Conservation (phyloP, 2,329 filamentous ascomycete species). For the Myriangium duriaei region DNA sequence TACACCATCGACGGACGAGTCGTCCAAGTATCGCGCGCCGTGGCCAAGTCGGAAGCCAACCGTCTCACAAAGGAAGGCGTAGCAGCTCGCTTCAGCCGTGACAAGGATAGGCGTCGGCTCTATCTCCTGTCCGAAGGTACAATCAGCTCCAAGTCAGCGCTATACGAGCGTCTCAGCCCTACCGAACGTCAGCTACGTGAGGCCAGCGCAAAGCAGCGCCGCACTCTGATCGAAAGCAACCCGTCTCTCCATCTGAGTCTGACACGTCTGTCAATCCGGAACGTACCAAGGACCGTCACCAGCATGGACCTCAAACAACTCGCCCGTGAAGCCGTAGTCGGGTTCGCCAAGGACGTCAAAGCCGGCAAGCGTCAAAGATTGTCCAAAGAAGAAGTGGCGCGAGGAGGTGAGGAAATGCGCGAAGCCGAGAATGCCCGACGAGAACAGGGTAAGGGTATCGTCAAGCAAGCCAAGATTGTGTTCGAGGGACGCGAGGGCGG, state of each 20-base stretch:
- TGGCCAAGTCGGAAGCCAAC: slow-evolving; percentile 68
- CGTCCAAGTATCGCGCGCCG: slow-evolving; percentile 70
- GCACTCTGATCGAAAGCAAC: slow-evolving; percentile 82
- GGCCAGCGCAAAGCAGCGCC: slow-evolving; percentile 73
- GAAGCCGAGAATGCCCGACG: slow-evolving; percentile 71
- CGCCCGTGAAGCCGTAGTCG: slow-evolving; percentile 82
- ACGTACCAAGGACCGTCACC: slow-evolving; percentile 70
- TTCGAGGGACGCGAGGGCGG: slow-evolving; percentile 78
- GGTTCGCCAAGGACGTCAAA: slow-evolving; percentile 84
- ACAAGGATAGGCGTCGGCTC: slow-evolving; percentile 80
- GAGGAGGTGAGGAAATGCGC: slow-evolving; percentile 68
- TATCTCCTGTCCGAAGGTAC: slow-evolving; percentile 81
- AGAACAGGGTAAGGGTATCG: slow-evolving; percentile 70
- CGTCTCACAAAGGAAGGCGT: slow-evolving; percentile 59
- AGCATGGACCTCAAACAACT: slow-evolving; percentile 86
- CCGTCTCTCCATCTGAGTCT: slow-evolving; percentile 79
- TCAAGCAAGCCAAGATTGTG: slow-evolving; percentile 87
- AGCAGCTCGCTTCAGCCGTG: slow-evolving; percentile 49
- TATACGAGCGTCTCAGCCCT: slow-evolving; percentile 64
- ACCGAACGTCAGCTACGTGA: slow-evolving; percentile 81
- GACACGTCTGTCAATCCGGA: slow-evolving; percentile 81
- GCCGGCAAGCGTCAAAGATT: slow-evolving; percentile 60
- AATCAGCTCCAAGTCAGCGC: slow-evolving; percentile 60
- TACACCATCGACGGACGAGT: slow-evolving; percentile 89
- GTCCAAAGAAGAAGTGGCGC: slow-evolving; percentile 76